These are phyloP conservation scores for Heterococcus sp. DNA, from an alignment of 108 stramenopile genomes.

Conservation along the genomic window DNA sequence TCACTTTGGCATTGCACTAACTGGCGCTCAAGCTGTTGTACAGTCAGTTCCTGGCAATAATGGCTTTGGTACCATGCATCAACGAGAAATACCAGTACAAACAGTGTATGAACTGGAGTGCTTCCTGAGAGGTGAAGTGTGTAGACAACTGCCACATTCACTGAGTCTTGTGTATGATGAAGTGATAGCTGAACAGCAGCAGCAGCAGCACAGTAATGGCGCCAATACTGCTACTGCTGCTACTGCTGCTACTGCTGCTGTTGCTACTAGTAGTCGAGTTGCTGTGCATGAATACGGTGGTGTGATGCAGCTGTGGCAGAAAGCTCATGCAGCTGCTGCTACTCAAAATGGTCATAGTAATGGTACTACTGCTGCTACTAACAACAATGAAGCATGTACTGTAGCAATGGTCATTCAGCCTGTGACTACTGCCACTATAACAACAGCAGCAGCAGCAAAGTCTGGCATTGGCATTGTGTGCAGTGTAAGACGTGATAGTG, in stretches of 20 bases:
- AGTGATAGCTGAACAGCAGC: conserved; percentile 3
- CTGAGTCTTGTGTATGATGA: conserved; percentile 24
- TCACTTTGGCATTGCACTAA: conserved; percentile 15
- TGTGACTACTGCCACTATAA: too few species aligned
- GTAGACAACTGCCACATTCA: conserved; percentile 28
- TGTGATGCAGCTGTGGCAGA: not conserved
- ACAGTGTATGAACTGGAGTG: conserved; percentile 21
- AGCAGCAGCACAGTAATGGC: not conserved
- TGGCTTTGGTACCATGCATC: conserved; percentile 19
- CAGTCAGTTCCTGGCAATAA: conserved; percentile 26
- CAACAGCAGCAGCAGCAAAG: too few species aligned
- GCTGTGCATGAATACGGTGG: not conserved
- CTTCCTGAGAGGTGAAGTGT: conserved; percentile 19
- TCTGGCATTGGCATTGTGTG: too few species aligned
- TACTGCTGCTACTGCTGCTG: not conserved
- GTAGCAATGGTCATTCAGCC: too few species aligned
- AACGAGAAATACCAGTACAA: conserved; percentile 2
- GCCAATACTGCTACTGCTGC: conserved; percentile 19
- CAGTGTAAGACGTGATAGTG: too few species aligned
- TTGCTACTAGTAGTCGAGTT: not conserved
- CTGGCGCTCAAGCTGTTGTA: conserved; percentile 3
- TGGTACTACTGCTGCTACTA: too few species aligned
- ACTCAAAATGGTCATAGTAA: too few species aligned
- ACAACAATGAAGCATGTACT: too few species aligned
- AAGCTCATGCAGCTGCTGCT: not conserved